Evolutionary conservation across 176 grass and related monocot species (phyloP).

Genomic region (Hyparrhenia diplandra): DNA sequence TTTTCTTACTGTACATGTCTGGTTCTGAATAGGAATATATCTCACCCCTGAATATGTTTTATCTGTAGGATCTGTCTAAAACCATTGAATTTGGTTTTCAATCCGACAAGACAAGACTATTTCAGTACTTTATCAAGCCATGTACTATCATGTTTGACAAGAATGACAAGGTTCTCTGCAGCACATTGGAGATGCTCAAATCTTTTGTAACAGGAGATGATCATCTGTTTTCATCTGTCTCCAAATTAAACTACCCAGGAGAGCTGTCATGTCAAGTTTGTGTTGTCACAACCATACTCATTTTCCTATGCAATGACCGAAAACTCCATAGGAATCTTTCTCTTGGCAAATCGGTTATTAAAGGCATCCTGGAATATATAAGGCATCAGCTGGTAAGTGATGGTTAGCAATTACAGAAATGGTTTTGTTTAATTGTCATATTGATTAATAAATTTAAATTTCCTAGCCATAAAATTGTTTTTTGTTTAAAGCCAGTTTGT

Average conservation of each 20-base stretch:
- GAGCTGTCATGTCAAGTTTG: conserved; percentile 45
- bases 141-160: conserved; percentile 61
- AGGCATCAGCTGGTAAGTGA: conserved; percentile 51
- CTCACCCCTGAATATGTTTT: conserved; percentile 20
- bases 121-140: conserved; percentile 61
- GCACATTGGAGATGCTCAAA: conserved; percentile 57
- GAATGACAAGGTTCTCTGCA: conserved; percentile 54
- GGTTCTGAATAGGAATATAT: conserved; percentile 10
- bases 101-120: conserved; percentile 46
- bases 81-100: conserved; percentile 39
- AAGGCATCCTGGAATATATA: conserved; percentile 52
- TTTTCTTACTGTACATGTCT: conserved; percentile 18
- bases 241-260: conserved; percentile 22
- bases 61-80: conserved; percentile 65
- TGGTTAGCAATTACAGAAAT: not conserved
- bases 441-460: not conserved
- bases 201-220: conserved; percentile 52
- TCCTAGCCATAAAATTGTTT: not conserved
- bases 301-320: conserved; percentile 55
- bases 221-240: conserved; percentile 26
- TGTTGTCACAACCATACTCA: conserved; percentile 54
- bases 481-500: not conserved
- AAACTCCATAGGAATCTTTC: conserved; percentile 55
- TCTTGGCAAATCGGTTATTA: conserved; percentile 41
- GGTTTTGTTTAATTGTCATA: conserved; percentile 33